phyloP scores from a whole-genome alignment of 768 basidiomycete genomes.

The Tulasnella sp. region DNA sequence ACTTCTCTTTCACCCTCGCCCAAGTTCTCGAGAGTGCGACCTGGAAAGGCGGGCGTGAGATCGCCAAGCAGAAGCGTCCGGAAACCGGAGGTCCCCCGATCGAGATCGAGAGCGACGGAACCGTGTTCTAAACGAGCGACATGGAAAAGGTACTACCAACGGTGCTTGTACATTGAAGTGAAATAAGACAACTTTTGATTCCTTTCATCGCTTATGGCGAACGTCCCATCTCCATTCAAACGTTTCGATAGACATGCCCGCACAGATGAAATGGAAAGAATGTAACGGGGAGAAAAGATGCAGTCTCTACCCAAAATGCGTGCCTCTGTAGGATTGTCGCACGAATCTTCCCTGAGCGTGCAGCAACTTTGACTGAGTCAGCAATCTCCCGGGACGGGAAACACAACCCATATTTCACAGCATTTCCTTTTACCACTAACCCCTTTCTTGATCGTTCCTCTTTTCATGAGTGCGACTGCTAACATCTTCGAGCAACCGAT shows the following conservation, averaged over 20 bases:
- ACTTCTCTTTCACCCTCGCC: slow-evolving; percentile 60
- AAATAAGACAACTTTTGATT: not conserved
- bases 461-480: not conserved
- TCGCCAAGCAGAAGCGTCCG: slow-evolving; percentile 74
- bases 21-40: slow-evolving; percentile 93
- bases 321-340: no score
- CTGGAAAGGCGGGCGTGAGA: slow-evolving; percentile 95
- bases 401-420: no score
- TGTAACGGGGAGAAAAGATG: not conserved
- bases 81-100: slow-evolving; percentile 78
- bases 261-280: not conserved
- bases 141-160: not conserved
- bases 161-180: not conserved
- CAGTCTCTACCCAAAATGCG: not conserved
- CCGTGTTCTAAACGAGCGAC: slow-evolving; percentile 53
- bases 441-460: not conserved
- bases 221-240: not conserved
- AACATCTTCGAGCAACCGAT: not conserved
- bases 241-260: not conserved
- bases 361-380: no score
- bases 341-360: no score
- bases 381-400: no score
- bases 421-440: not conserved
- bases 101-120: slow-evolving; percentile 81
- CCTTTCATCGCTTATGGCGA: not conserved